Evolutionary conservation across 1,139 yeast species (phyloP).

Genomic region (Suhomyces choctaworum): DNA sequence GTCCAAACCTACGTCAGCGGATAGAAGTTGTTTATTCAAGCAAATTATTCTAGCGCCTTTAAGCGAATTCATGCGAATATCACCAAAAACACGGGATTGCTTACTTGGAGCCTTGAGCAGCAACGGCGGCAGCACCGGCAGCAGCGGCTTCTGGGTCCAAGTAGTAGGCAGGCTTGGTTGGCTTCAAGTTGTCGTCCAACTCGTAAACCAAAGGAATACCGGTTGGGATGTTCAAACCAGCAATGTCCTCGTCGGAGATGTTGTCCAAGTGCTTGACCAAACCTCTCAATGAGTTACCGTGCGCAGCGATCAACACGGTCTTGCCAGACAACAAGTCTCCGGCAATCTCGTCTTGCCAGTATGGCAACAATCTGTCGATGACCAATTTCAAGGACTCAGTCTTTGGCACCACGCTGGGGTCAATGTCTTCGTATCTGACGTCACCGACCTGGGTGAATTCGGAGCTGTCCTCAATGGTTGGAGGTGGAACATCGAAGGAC

Average conservation of each 20-base stretch:
- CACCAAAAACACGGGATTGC: no score
- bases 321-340: constrained; percentile 81
- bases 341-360: constrained; percentile 95
- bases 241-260: constrained; percentile 89
- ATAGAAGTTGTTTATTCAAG: no score
- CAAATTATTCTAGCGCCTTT: no score
- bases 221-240: constrained; percentile 95
- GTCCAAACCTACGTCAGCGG: no score
- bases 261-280: constrained; percentile 94
- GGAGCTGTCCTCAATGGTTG: constrained; percentile 74
- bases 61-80: no score
- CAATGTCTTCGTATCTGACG: constrained; percentile 78
- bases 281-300: constrained; percentile 98
- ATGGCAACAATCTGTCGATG: constrained; percentile 95
- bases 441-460: constrained; percentile 86
- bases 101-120: constrained; percentile 81
- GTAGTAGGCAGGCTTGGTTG: constrained; percentile 92
- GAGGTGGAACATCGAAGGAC: constrained; percentile 97
- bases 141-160: constrained; percentile 99
- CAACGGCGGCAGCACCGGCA: constrained; percentile 99
- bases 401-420: constrained; percentile 84
- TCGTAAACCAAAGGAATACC: constrained; percentile 99
- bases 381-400: constrained; percentile 95
- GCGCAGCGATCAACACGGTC: constrained; percentile 93
- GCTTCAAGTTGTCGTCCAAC: constrained; percentile 83